Percentiles rank a stretch among this genome's conserved stretches.
These are phyloP conservation scores for Penicillium sp. DNA, from an alignment of 2,329 filamentous ascomycete species.

Conservation along the genomic window DNA sequence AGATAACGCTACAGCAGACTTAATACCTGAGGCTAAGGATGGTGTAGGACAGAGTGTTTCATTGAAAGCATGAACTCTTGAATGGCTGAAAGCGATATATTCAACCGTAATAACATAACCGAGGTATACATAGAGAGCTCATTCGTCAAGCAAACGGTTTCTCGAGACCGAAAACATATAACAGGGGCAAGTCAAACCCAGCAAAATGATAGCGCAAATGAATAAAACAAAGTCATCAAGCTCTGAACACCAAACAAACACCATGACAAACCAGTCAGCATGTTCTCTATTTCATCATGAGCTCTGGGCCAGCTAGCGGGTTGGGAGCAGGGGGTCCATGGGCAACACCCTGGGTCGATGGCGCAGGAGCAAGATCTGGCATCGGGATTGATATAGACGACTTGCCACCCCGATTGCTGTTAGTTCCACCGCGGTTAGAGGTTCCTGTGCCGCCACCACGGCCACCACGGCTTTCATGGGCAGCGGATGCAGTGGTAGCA, in stretches of 20 bases:
- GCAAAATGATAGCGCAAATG: conserved; percentile 1
- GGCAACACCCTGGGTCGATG: conserved; percentile 10
- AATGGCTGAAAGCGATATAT: background rate
- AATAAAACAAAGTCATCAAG: conserved; percentile 1
- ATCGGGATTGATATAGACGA: conserved; percentile 18
- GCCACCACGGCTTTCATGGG: conserved; percentile 24
- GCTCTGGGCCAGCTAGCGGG: conserved; percentile 16
- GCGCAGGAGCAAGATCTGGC: conserved; percentile 5
- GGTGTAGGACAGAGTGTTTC: background rate
- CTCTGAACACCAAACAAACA: conserved; percentile 1
- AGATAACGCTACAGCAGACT: background rate
- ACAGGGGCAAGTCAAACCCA: background rate
- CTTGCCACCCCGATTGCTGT: conserved; percentile 24
- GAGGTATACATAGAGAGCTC: conserved; percentile 2
- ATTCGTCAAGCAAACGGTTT: background rate
- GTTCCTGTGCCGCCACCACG: conserved; percentile 21
- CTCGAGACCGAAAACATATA: background rate
- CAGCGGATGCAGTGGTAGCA: conserved; percentile 15
- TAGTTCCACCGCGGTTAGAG: conserved; percentile 22
- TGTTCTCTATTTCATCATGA: conserved; percentile 23
- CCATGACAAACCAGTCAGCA: conserved; percentile 1
- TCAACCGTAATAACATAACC: background rate
- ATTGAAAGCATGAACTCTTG: background rate
- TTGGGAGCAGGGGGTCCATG: conserved; percentile 1
- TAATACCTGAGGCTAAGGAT: background rate